phyloP scores from a whole-genome alignment of 2,329 filamentous ascomycete species.

The Aspergillus pseudoterreus region DNA sequence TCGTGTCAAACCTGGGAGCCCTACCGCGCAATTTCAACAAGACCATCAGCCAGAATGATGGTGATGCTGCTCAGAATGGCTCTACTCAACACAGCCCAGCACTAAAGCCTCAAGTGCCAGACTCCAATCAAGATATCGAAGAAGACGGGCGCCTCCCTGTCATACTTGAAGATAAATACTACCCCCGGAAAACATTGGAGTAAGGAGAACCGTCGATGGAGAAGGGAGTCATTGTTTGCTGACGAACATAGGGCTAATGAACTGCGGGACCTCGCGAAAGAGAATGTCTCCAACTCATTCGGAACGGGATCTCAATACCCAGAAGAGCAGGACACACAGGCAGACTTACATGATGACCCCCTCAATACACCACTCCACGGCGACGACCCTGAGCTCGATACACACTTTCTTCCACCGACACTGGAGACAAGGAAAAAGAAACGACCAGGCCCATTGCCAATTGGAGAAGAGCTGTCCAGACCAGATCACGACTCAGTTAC shows the following conservation, averaged over 20 bases:
- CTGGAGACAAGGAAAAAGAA: constrained; percentile 31
- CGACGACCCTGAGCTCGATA: constrained; percentile 9
- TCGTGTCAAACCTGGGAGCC: constrained; percentile 53
- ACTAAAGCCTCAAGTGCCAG: constrained; percentile 14
- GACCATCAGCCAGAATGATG: constrained; percentile 12
- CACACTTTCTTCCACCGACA: constrained; percentile 23
- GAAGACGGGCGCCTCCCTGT: constrained; percentile 49
- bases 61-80: constrained; percentile 8
- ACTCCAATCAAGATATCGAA: constrained; percentile 17
- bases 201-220: constrained; percentile 30
- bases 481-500: constrained; percentile 1
- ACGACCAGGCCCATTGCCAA: constrained; percentile 7
- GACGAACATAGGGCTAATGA: constrained; percentile 32
- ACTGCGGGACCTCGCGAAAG: constrained; percentile 26
- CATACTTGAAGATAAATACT: constrained; percentile 58
- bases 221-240: not conserved
- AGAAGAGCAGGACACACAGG: not conserved
- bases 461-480: not conserved
- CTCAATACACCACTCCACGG: not conserved
- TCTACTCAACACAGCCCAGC: constrained; percentile 8
- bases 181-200: constrained; percentile 54
- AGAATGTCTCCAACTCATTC: constrained; percentile 26
- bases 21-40: constrained; percentile 33
- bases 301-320: constrained; percentile 17
- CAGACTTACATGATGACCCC: not conserved